Percentiles rank a stretch among this genome's conserved stretches.
These are phyloP conservation scores for Metschnikowia shivogae DNA, from an alignment of 805 yeast genomes.

Conservation along the genomic window DNA sequence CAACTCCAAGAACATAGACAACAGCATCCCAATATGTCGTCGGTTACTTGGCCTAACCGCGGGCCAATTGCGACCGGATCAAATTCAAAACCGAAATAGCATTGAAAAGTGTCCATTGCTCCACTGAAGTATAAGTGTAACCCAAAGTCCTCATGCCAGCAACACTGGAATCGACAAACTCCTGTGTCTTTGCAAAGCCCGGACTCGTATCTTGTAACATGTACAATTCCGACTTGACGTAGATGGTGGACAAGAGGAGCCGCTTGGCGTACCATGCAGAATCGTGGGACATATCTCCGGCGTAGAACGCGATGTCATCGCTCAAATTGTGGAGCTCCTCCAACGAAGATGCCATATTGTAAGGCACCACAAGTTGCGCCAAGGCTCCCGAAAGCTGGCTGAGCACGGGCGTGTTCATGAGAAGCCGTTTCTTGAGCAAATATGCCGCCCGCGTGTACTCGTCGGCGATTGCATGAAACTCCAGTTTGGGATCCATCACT, in stretches of 20 bases:
- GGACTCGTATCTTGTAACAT: slow-evolving; percentile 71
- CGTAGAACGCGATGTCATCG: slow-evolving; percentile 77
- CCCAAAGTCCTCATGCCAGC: slow-evolving; percentile 52
- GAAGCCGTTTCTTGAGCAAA: slow-evolving; percentile 47
- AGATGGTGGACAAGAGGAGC: slow-evolving; percentile 61
- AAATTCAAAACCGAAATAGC: slow-evolving; percentile 62
- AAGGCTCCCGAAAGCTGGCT: slow-evolving; percentile 47
- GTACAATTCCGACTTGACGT: slow-evolving; percentile 72
- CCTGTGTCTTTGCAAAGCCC: slow-evolving; percentile 52
- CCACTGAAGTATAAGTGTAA: slow-evolving; percentile 55
- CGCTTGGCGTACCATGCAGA: slow-evolving; percentile 93
- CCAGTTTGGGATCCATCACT: slow-evolving; percentile 20
- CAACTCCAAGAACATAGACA: too few species aligned
- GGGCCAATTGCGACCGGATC: slow-evolving; percentile 61
- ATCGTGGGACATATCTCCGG: slow-evolving; percentile 78
- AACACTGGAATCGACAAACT: slow-evolving; percentile 61
- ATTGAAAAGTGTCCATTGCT: slow-evolving; percentile 74
- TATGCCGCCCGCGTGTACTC: slow-evolving; percentile 43
- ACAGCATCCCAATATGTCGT: too few species aligned
- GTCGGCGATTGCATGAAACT: slow-evolving; percentile 24
- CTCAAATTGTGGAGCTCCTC: slow-evolving; percentile 69
- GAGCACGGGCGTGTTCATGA: slow-evolving; percentile 47
- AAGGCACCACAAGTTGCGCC: slow-evolving; percentile 61
- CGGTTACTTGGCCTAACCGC: slow-evolving; percentile 40
- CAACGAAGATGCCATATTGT: slow-evolving; percentile 51